Percentiles rank a stretch among this genome's conserved stretches.
Conservation (phyloP, 352 stramenopile genomes). For the Pythium coloratum region DNA sequence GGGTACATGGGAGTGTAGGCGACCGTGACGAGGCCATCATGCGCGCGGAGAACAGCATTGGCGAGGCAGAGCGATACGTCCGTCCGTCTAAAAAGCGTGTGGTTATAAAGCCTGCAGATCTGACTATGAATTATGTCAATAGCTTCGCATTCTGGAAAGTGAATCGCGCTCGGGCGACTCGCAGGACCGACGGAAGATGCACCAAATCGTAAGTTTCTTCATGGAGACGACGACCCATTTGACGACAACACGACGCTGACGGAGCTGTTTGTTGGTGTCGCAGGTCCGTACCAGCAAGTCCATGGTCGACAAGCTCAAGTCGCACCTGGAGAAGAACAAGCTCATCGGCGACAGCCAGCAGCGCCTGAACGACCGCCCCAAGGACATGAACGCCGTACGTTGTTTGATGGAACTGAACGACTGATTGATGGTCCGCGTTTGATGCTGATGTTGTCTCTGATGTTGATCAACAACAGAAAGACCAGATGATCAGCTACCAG, state of each 20-base stretch:
- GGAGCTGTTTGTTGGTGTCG: background rate
- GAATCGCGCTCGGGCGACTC: slow-evolving; percentile 76
- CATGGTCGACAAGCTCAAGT: slow-evolving; percentile 86
- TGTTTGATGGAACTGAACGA: background rate
- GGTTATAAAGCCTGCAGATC: background rate
- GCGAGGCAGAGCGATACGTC: slow-evolving; percentile 78
- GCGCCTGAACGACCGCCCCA: slow-evolving; percentile 45
- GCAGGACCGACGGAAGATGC: slow-evolving; percentile 81
- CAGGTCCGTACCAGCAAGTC: slow-evolving; percentile 82
- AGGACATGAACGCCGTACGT: slow-evolving; percentile 41
- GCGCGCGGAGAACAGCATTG: slow-evolving; percentile 67
- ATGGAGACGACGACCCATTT: background rate
- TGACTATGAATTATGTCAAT: background rate
- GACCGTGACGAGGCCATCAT: slow-evolving; percentile 51
- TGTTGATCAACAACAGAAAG: slow-evolving; percentile 34
- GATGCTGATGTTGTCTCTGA: background rate
- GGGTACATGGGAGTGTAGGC: slow-evolving; percentile 25
- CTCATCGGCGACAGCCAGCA: slow-evolving; percentile 74
- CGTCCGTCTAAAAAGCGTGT: background rate
- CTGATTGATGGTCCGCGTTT: background rate
- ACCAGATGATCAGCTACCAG: slow-evolving; percentile 75
- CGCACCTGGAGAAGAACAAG: slow-evolving; percentile 71
- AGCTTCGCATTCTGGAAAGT: slow-evolving; percentile 84
- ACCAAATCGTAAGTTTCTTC: slow-evolving; percentile 48
- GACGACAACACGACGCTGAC: background rate